A percentile compares a stretch with the other conserved stretches of the same genome.
Evolutionary conservation across 108 stramenopile genomes (phyloP).

Genomic region (Phaeodactylum tricornutum): DNA sequence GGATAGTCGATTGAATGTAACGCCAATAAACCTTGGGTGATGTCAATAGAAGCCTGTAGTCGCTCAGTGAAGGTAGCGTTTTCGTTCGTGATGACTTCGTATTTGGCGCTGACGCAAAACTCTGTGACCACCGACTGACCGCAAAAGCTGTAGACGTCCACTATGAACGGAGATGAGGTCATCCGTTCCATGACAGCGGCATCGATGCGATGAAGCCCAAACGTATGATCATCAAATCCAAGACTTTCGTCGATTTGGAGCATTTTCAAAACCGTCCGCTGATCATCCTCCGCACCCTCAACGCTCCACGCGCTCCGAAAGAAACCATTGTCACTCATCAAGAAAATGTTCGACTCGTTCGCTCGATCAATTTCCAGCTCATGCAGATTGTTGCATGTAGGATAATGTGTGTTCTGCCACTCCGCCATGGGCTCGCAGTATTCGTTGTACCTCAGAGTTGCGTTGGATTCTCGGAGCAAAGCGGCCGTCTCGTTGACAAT

Average conservation of each 20-base stretch:
- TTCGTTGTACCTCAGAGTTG: too few species aligned
- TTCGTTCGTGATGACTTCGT: conserved; percentile 19
- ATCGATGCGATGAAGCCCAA: conserved; percentile 76
- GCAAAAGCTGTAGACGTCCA: conserved; percentile 63
- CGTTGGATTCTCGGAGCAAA: too few species aligned
- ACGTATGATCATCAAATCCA: conserved; percentile 54
- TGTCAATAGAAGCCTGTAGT: conserved; percentile 29
- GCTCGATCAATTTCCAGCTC: too few species aligned
- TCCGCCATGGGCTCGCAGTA: too few species aligned
- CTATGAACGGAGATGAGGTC: conserved; percentile 42
- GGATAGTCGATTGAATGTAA: conserved; percentile 38
- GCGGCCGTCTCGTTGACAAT: too few species aligned
- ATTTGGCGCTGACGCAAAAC: too few species aligned
- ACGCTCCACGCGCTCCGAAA: conserved; percentile 64
- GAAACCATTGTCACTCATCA: conserved; percentile 38
- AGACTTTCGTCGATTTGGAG: conserved; percentile 62
- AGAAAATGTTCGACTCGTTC: conserved; percentile 19
- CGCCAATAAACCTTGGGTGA: conserved; percentile 43
- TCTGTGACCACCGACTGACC: conserved; percentile 70
- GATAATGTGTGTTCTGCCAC: conserved; percentile 56
- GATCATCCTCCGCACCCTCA: conserved; percentile 17
- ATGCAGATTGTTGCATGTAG: conserved; percentile 66
- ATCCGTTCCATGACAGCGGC: conserved; percentile 69
- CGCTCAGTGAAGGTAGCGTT: conserved; percentile 16
- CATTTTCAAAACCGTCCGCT: conserved; percentile 43